phyloP scores from a whole-genome alignment of 2,329 filamentous ascomycete genomes.

The Aspergillus sp. region DNA sequence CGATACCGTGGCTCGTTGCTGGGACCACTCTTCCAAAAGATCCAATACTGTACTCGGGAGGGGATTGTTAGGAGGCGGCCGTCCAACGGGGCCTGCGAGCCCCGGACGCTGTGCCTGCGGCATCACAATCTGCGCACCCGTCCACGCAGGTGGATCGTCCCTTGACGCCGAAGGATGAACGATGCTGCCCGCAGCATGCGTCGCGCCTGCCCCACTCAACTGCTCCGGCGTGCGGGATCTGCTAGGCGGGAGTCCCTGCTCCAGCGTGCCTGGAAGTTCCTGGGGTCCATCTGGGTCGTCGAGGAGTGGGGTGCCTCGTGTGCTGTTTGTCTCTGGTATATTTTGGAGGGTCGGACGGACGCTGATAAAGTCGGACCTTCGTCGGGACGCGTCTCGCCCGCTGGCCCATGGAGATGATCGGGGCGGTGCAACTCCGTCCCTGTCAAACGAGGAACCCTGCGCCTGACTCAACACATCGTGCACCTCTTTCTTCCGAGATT shows the following conservation, averaged over 20 bases:
- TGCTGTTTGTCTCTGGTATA: neutral
- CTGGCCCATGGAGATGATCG: neutral
- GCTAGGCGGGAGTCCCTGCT: constrained; percentile 26
- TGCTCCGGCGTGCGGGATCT: constrained; percentile 26
- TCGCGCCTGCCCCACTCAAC: constrained; percentile 15
- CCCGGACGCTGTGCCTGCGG: neutral
- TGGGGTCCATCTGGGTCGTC: constrained; percentile 1
- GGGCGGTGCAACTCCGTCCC: neutral
- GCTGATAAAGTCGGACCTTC: neutral
- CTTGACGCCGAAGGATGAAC: neutral
- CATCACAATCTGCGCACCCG: constrained; percentile 1
- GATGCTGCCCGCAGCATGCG: neutral
- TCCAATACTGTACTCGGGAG: neutral
- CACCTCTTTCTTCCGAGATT: constrained; percentile 21
- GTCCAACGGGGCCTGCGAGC: neutral
- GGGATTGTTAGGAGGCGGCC: neutral
- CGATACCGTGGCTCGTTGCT: neutral
- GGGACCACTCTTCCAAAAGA: constrained; percentile 2
- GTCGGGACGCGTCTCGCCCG: neutral
- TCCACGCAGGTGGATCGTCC: neutral
- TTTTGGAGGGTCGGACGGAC: neutral
- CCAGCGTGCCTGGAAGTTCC: constrained; percentile 26
- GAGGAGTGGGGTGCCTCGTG: neutral
- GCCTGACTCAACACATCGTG: constrained; percentile 16
- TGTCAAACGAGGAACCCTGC: neutral